Base-by-base conservation (phyloP, 2,329 filamentous ascomycete species). In the Paracoccidioides lutzii region DNA sequence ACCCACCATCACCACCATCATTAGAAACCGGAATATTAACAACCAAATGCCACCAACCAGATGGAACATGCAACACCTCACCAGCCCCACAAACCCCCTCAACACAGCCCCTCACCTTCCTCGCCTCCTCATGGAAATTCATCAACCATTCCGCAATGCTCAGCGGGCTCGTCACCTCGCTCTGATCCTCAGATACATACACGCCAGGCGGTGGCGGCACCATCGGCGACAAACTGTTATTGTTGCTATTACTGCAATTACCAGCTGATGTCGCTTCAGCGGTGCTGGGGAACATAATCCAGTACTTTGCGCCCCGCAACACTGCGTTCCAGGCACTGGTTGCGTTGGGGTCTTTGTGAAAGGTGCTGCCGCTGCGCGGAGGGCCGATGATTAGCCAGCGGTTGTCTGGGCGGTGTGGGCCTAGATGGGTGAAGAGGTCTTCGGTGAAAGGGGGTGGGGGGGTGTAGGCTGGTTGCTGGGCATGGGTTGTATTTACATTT, bases 71-170 rank as follows among this genome's bases (percentile, higher is more conserved):
- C 52, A 97, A 72, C 14, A 97, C 84, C 69, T 97, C 93, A 2
- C 91, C 91, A 44, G 83, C 81, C 12, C 75, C 72, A 67, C 91
- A 97, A 33, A 97, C 83, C 0, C 89, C 91, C 71, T 97, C 91
- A 35, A 86, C 71, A 64, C 90, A 96, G 9, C 86, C 88, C 0
- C 84, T 81, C 1, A 84, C 82, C 53, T 75, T 76, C 53, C 91
- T 81, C 8, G 91, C 93, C 65, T 90, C 86, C 1, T 80, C 80
- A 66, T 97, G 93, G 70, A 96, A 97, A 33, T 85, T 84, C 12
- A 97, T 78, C 6, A 97, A 79, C 86, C 93, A 97, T 72, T 97
- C 91, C n/a, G 90, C 89, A 63, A 97, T 96, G 71, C 88, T 95
- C 9, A 97, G 79, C 0, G 91, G 93, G 54, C 86, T 90, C 0